These are phyloP conservation scores for Microsporum canis DNA, from an alignment of 2,329 filamentous ascomycete species.

Conservation along the genomic window DNA sequence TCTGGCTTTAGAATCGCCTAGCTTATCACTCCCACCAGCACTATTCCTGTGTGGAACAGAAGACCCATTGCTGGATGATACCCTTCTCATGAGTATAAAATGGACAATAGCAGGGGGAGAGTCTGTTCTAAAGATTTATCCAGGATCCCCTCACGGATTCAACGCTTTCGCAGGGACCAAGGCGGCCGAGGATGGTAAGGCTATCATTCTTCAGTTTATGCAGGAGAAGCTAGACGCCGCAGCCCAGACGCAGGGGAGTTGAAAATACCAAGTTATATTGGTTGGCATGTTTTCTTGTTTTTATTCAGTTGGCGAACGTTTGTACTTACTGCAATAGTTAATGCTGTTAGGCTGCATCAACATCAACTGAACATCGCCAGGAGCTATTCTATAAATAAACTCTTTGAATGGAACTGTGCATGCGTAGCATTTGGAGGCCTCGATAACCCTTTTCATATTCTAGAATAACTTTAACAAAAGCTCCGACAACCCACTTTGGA, in stretches of 20 bases:
- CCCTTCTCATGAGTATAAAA: conserved; percentile 43
- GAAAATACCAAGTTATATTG: neutral
- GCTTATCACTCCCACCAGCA: conserved; percentile 38
- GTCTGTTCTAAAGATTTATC: conserved; percentile 42
- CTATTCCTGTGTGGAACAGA: conserved; percentile 46
- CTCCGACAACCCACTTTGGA: too few relatives aligned
- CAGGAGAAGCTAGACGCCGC: neutral
- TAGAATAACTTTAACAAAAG: too few relatives aligned
- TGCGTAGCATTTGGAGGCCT: too few relatives aligned
- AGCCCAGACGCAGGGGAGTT: neutral
- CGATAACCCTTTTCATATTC: too few relatives aligned
- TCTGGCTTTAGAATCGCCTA: conserved; percentile 14
- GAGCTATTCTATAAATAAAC: too few relatives aligned
- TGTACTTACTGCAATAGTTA: too few relatives aligned
- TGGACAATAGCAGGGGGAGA: conserved; percentile 44
- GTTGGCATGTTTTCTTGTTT: too few relatives aligned
- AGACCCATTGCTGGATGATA: conserved; percentile 44
- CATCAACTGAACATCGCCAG: too few relatives aligned
- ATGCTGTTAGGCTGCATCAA: too few relatives aligned
- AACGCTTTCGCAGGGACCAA: conserved; percentile 24
- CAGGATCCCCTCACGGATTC: conserved; percentile 46
- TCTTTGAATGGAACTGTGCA: too few relatives aligned
- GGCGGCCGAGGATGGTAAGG: neutral
- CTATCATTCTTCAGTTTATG: neutral
- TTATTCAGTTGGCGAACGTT: too few relatives aligned